Base-by-base conservation (phyloP, 352 stramenopile species). In the Phytophthora hybrid region DNA sequence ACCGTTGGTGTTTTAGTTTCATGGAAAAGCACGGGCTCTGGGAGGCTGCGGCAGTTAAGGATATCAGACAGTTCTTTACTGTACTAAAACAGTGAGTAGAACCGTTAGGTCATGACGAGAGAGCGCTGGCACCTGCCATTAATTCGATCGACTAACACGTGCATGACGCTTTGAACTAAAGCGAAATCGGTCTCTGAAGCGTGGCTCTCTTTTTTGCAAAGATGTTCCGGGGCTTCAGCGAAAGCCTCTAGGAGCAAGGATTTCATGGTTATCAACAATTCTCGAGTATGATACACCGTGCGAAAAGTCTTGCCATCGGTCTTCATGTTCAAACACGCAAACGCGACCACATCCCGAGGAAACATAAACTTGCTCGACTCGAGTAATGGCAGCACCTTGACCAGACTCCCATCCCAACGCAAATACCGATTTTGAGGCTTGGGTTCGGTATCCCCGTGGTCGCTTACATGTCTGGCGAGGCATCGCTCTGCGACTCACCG, bases 221-320 rank as follows among this genome's bases (percentile, higher is more conserved):
- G 49, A 19, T 51, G 21, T 2, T 60, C 31, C 19, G 56, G 11
- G 7, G 11, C 23, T 1, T 41, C 9, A 51, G 10, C 56, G 5
- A n/a, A 54, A 54, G 44, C 18, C 56, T 39, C 32, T 41, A 70
- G 34, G 53, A 84, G 76, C 51, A 83, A 68, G 5, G 58, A 32
- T 29, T 67, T 54, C 46, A 86, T 76, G 19, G 66, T 66, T 29
- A 71, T 54, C 37, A 75, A 37, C 21, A 69, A 44, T 56, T 70
- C 55, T 44, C 65, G 71, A 23, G 72, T 73, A n/a, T 85, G 71
- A 73, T 90, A 90, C 39, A 90, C 59, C 6, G 69, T 77, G n/a
- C 76, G 68, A 19, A 83, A 58, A 5, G 32, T 7, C 19, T 44
- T 57, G 5, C 72, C 60, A 37, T 78, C 60, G 5, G 44, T 57